Base-by-base conservation (phyloP, 2,329 filamentous ascomycete species). In the Colletotrichum cereale region DNA sequence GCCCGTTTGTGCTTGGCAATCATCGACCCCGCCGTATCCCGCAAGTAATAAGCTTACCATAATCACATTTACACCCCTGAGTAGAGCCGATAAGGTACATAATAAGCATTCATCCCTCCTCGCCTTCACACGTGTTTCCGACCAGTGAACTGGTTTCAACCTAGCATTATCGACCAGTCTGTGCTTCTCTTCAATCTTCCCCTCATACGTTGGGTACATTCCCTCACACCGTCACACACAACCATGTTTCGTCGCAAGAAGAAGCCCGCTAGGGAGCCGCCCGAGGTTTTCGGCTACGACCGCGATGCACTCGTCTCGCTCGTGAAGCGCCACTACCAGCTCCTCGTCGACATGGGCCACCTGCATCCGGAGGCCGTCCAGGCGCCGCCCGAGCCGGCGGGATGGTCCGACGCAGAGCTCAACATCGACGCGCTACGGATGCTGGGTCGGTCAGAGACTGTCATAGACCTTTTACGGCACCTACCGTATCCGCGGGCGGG, bases 381-480 rank as follows among this genome's bases (percentile, higher is more conserved):
- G 47, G 16, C 26, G 40, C 67, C 67, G 16, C 31, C 48, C 18
- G 63, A 67, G 11, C 14, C 38, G 14, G 11, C 36, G 31, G 67
- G 63, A 66, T 71, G 67, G 67, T 6, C 62, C 24, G 36, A 71
- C 11, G 47, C 26, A 34, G 38, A 71, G 50, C 57, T 67, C 2
- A 66, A 66, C 18, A 57, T 71, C 18, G 63, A 58, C 26, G 50
- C 63, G 29, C 50, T 71, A 4, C 63, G 52, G 50, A 34, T n/a
- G 7, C 63, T 71, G 40, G 57, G 57, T 0, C 67, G 67, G 24
- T 57, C 48, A 6, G 67, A 71, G 1, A 50, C 21, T 56, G 67
- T 67, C 24, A 67, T 67, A n/a, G 67, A 71, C 50, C 56, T 71
- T 10, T 21, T 67, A n/a, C 63, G 63, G 48, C 63, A 67, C 29